These are phyloP conservation scores for Apiotrichum montevideense DNA, from an alignment of 1,284 basidiomycete species.

Conservation along the genomic window DNA sequence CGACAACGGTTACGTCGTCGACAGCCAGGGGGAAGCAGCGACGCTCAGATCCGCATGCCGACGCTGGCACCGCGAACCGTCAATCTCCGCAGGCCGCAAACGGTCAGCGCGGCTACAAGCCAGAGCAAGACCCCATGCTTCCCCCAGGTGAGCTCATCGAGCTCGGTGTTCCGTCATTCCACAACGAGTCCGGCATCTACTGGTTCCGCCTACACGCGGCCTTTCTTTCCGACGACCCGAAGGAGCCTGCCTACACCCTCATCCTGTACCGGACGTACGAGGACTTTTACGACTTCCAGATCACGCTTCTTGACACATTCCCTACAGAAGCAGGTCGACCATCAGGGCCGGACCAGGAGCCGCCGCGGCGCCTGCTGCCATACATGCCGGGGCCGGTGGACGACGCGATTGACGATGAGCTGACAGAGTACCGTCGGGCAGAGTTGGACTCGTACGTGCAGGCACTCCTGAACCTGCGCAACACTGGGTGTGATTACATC, in stretches of 20 bases:
- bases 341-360: constrained; percentile 41
- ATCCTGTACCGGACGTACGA: constrained; percentile 93
- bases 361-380: constrained; percentile 67
- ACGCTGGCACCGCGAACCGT: background rate
- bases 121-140: constrained; percentile 48
- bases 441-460: constrained; percentile 87
- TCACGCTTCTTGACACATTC: constrained; percentile 75
- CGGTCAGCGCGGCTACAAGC: constrained; percentile 23
- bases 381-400: constrained; percentile 92
- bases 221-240: constrained; percentile 69
- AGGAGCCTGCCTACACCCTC: constrained; percentile 66
- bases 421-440: constrained; percentile 71
- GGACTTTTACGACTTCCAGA: constrained; percentile 98
- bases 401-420: constrained; percentile 68
- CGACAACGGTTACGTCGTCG: constrained; percentile 9
- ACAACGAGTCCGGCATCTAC: constrained; percentile 90
- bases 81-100: background rate
- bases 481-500: constrained; percentile 66
- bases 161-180: constrained; percentile 92
- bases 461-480: constrained; percentile 59
- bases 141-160: constrained; percentile 77
- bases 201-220: constrained; percentile 93
- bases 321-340: constrained; percentile 78
- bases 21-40: constrained; percentile 3
- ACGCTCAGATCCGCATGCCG: background rate